A percentile compares a stretch with the other conserved stretches of the same genome.
These are phyloP conservation scores for Naumovozyma baii DNA, from an alignment of 805 yeast genomes.

Conservation along the genomic window DNA sequence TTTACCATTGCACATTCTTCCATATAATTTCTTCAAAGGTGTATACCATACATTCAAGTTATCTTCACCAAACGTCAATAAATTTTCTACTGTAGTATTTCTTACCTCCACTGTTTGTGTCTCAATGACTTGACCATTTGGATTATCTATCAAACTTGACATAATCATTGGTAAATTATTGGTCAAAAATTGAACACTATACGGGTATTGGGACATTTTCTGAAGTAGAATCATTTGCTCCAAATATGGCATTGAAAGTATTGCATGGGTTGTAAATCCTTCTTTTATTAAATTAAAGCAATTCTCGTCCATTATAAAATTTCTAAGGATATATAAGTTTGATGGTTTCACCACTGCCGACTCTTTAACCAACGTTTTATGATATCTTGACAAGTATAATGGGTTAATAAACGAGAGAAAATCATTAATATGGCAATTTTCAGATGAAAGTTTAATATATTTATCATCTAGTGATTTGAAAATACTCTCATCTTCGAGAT, in stretches of 20 bases:
- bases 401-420: slow-evolving; percentile 26
- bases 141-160: slow-evolving; percentile 16
- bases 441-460: slow-evolving; percentile 12
- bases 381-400: slow-evolving; percentile 12
- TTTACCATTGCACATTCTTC: slow-evolving; percentile 1
- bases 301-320: slow-evolving; percentile 12
- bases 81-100: slow-evolving; percentile 15
- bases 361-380: slow-evolving; percentile 8
- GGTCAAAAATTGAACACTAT: slow-evolving; percentile 13
- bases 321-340: slow-evolving; percentile 17
- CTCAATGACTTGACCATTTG: slow-evolving; percentile 15
- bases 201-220: slow-evolving; percentile 15
- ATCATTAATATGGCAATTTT: slow-evolving; percentile 13
- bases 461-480: slow-evolving; percentile 13
- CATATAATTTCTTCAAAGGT: slow-evolving; percentile 16
- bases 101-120: slow-evolving; percentile 20
- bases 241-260: slow-evolving; percentile 22
- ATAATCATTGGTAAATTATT: slow-evolving; percentile 19
- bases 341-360: slow-evolving; percentile 14
- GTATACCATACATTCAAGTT: slow-evolving; percentile 18
- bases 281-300: slow-evolving; percentile 16
- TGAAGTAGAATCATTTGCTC: slow-evolving; percentile 27
- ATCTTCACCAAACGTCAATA: slow-evolving; percentile 11
- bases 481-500: slow-evolving; percentile 11
- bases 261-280: slow-evolving; percentile 11